Evolutionary conservation across 768 basidiomycete genomes (phyloP).

Genomic region (Mycena rebaudengoi): DNA sequence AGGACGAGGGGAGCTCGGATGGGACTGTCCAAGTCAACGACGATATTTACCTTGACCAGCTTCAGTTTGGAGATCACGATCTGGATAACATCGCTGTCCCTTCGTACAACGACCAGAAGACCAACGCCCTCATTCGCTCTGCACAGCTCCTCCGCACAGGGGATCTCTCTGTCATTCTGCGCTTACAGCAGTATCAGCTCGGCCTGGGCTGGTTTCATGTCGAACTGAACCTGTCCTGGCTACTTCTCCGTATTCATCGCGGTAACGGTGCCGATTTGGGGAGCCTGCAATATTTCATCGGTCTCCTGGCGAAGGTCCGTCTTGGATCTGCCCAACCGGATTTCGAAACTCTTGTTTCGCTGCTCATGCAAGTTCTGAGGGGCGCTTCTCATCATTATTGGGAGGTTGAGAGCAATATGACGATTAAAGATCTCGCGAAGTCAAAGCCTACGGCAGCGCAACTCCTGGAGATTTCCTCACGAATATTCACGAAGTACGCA

Average conservation of each 20-base stretch:
- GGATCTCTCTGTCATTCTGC: slow-evolving; percentile 15
- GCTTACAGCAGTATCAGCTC: slow-evolving; percentile 19
- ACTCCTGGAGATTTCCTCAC: slow-evolving; percentile 6
- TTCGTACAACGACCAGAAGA: slow-evolving; percentile 12
- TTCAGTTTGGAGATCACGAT: neutral
- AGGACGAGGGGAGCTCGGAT: slow-evolving; percentile 15
- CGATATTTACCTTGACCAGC: slow-evolving; percentile 23
- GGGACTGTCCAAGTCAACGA: slow-evolving; percentile 19
- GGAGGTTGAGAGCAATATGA: slow-evolving; percentile 18
- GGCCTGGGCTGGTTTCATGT: slow-evolving; percentile 29
- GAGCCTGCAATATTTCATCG: slow-evolving; percentile 26
- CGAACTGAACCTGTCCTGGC: slow-evolving; percentile 29
- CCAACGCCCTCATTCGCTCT: slow-evolving; percentile 15
- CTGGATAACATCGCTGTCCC: slow-evolving; percentile 11
- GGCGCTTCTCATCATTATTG: slow-evolving; percentile 26
- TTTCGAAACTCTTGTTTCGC: slow-evolving; percentile 26
- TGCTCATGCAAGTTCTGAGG: slow-evolving; percentile 20
- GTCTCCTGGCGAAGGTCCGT: slow-evolving; percentile 18
- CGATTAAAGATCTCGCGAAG: neutral
- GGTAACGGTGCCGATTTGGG: slow-evolving; percentile 19
- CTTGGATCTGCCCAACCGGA: slow-evolving; percentile 28
- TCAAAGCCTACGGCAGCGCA: slow-evolving; percentile 28
- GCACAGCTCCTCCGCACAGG: neutral
- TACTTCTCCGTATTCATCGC: slow-evolving; percentile 2
- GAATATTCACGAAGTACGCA: neutral